Conservation (phyloP, 1,139 yeast genomes). For the Diutina ranongensis region DNA sequence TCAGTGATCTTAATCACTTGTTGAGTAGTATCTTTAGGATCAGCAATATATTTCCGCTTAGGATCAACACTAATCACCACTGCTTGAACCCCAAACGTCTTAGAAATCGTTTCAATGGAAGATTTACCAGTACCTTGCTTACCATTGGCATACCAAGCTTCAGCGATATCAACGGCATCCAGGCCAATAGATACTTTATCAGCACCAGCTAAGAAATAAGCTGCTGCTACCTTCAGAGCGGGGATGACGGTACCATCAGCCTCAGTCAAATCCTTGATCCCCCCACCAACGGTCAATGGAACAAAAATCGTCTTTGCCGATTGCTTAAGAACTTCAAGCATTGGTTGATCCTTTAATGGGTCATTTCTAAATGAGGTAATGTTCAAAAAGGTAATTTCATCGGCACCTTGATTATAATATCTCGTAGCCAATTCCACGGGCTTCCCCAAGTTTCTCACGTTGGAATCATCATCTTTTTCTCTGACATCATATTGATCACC, state of each 20-base stretch:
- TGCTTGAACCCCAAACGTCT: conserved; percentile 90
- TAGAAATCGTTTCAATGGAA: conserved; percentile 86
- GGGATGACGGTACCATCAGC: conserved; percentile 67
- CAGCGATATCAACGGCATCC: conserved; percentile 93
- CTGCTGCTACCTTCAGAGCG: conserved; percentile 81
- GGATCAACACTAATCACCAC: conserved; percentile 97
- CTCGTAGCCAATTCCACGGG: conserved; percentile 89
- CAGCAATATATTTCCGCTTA: conserved; percentile 60
- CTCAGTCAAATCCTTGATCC: conserved; percentile 62
- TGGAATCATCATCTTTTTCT: conserved; percentile 33
- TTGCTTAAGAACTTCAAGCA: conserved; percentile 74
- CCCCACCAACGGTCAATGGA: conserved; percentile 96
- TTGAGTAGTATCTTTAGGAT: conserved; percentile 52
- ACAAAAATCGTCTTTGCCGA: conserved; percentile 91
- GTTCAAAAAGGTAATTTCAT: conserved; percentile 86
- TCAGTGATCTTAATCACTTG: conserved; percentile 33
- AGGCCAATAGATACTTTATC: conserved; percentile 95
- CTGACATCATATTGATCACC: conserved; percentile 98
- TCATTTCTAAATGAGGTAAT: conserved; percentile 92
- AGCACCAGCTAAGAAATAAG: conserved; percentile 92
- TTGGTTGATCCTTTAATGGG: conserved; percentile 84
- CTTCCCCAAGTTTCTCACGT: conserved; percentile 83
- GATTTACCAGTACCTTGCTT: conserved; percentile 53
- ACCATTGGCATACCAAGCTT: conserved; percentile 53
- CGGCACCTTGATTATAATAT: conserved; percentile 91